A percentile compares a stretch with the other conserved stretches of the same genome.
These are phyloP conservation scores for Cutaneotrichosporon sp. DNA, from an alignment of 1,284 basidiomycete species.

Conservation along the genomic window DNA sequence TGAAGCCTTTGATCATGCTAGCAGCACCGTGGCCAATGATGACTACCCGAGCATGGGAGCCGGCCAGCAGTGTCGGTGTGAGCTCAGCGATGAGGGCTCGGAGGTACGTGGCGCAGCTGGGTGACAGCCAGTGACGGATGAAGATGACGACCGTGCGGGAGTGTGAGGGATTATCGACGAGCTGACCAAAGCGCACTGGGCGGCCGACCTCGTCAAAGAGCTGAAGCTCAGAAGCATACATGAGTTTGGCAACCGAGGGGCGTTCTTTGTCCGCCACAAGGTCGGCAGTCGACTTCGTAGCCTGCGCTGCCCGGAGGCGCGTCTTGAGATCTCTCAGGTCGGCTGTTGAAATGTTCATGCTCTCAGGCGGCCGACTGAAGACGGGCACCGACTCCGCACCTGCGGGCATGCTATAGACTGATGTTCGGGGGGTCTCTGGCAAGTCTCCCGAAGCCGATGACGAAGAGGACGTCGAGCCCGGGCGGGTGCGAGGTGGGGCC, in stretches of 20 bases:
- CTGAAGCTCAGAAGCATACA: constrained; percentile 58
- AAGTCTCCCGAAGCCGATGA: not conserved
- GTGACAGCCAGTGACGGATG: constrained; percentile 57
- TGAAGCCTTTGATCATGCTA: constrained; percentile 34
- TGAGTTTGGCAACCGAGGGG: constrained; percentile 45
- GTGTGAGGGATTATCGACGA: constrained; percentile 53
- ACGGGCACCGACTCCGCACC: not conserved
- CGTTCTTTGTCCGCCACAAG: not conserved
- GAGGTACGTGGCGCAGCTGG: constrained; percentile 79
- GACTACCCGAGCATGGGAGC: constrained; percentile 52
- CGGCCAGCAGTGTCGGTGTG: constrained; percentile 55
- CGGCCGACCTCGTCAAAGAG: constrained; percentile 65
- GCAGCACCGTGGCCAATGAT: constrained; percentile 64
- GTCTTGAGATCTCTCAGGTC: not conserved
- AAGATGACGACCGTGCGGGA: constrained; percentile 59
- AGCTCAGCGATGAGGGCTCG: constrained; percentile 58
- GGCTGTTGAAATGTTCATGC: no score
- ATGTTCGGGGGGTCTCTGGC: constrained; percentile 1
- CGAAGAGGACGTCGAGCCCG: not conserved
- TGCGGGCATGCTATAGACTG: not conserved
- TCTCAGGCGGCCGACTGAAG: not conserved
- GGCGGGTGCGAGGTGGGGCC: not conserved
- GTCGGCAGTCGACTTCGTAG: not conserved
- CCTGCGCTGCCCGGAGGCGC: not conserved
- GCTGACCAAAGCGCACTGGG: constrained; percentile 63